These are phyloP conservation scores for Leptographium wingfieldii DNA, from an alignment of 2,329 filamentous ascomycete species.

Conservation along the genomic window DNA sequence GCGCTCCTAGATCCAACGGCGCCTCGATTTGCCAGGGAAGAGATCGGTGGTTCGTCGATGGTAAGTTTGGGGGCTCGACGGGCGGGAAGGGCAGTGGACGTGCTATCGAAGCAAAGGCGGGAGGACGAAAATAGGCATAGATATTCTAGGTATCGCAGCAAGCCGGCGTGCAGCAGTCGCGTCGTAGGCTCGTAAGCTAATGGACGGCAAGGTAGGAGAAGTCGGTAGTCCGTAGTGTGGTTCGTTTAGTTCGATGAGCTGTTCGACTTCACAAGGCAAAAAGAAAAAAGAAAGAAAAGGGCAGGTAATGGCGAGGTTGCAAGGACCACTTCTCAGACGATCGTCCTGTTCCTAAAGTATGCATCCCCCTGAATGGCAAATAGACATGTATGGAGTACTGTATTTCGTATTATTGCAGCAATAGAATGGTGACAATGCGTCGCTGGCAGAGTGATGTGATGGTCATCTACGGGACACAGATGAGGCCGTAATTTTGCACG, in stretches of 20 bases:
- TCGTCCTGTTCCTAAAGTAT: not conserved
- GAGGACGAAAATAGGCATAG: not conserved
- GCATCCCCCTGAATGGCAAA: not conserved
- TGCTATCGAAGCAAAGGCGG: not conserved
- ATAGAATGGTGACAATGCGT: not conserved
- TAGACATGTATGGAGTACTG: not conserved
- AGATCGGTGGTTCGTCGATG: not conserved
- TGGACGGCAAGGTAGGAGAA: not conserved
- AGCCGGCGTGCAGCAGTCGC: not conserved
- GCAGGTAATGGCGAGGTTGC: not conserved
- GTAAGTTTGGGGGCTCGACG: not conserved
- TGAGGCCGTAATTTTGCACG: no score
- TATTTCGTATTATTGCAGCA: not conserved
- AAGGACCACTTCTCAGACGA: not conserved
- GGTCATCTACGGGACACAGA: not conserved
- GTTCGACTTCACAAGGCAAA: not conserved
- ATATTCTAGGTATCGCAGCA: not conserved
- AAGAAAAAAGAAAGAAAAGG: not conserved
- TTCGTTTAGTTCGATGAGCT: not conserved
- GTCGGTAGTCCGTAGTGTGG: not conserved
- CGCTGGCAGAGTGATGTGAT: not conserved
- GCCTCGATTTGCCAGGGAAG: not conserved
- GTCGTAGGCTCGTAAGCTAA: not conserved
- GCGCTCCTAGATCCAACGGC: not conserved
- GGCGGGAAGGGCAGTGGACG: not conserved